Percentiles rank a stretch among this genome's conserved stretches.
Evolutionary conservation across 768 basidiomycete species (phyloP).

Genomic region (Collybiopsis confluens): DNA sequence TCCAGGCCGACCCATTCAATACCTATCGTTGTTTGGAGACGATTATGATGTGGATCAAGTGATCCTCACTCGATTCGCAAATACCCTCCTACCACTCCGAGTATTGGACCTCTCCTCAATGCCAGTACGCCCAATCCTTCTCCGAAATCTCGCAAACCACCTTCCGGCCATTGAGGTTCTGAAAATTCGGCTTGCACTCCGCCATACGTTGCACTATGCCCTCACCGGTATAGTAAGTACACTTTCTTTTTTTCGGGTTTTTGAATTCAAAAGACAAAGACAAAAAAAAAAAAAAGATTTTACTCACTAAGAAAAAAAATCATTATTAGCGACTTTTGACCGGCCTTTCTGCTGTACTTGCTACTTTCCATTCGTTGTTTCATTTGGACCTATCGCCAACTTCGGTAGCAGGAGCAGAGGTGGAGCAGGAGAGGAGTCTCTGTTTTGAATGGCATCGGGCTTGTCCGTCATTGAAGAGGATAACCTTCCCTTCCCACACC

Average conservation of each 20-base stretch:
- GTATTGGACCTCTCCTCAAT: slow-evolving; percentile 57
- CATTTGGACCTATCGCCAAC: slow-evolving; percentile 62
- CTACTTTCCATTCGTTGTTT: slow-evolving; percentile 42
- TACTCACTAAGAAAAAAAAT: slow-evolving; percentile 4
- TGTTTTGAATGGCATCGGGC: slow-evolving; percentile 52
- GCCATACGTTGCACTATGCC: slow-evolving; percentile 63
- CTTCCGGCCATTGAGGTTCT: slow-evolving; percentile 47
- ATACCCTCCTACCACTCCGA: slow-evolving; percentile 43
- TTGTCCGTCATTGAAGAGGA: slow-evolving; percentile 47
- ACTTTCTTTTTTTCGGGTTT: not conserved
- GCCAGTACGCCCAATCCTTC: slow-evolving; percentile 51
- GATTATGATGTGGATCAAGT: slow-evolving; percentile 51
- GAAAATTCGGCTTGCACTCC: slow-evolving; percentile 53
- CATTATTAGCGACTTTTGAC: slow-evolving; percentile 58
- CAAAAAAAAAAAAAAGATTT: too few relatives aligned
- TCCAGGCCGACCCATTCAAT: slow-evolving; percentile 56
- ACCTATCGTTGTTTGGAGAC: slow-evolving; percentile 51
- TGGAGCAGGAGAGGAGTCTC: slow-evolving; percentile 46
- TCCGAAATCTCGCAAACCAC: slow-evolving; percentile 51
- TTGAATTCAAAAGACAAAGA: too few relatives aligned
- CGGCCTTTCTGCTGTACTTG: slow-evolving; percentile 55
- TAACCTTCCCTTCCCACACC: slow-evolving; percentile 53
- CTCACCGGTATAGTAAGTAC: slow-evolving; percentile 62
- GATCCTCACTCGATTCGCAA: slow-evolving; percentile 47
- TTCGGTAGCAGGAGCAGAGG: slow-evolving; percentile 25